Conservation (phyloP, 108 stramenopile genomes). For the Mediolabrus comicus region DNA sequence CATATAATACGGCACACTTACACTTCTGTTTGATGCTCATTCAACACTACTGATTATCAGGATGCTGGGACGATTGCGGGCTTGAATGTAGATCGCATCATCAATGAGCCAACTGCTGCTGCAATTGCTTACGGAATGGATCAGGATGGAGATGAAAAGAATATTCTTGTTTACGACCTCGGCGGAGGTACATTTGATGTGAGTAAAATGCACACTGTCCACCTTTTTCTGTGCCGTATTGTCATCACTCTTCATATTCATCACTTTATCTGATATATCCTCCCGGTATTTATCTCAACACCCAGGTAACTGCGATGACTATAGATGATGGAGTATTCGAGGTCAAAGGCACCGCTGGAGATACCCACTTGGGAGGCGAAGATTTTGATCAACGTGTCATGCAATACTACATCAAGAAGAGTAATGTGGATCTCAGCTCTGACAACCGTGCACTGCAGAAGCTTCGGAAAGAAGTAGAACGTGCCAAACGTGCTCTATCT, state of each 20-base stretch:
- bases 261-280: constrained; percentile 95
- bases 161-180: constrained; percentile 74
- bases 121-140: constrained; percentile 82
- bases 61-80: constrained; percentile 78
- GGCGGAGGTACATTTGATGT: constrained; percentile 84
- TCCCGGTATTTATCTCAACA: constrained; percentile 91
- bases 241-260: constrained; percentile 24
- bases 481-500: constrained; percentile 78
- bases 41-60: constrained; percentile 6
- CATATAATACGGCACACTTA: not conserved
- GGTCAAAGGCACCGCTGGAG: constrained; percentile 75
- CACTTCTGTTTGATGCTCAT: too few relatives aligned
- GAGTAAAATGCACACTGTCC: constrained; percentile 68
- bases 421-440: constrained; percentile 53
- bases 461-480: constrained; percentile 75
- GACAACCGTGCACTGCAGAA: constrained; percentile 71
- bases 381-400: constrained; percentile 81
- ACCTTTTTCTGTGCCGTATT: too few relatives aligned
- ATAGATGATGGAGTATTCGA: constrained; percentile 82
- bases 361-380: constrained; percentile 82
- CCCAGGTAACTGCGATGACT: constrained; percentile 85
- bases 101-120: constrained; percentile 87
- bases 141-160: constrained; percentile 67
- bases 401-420: constrained; percentile 73
- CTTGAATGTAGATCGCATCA: constrained; percentile 71